phyloP scores from a whole-genome alignment of 148 eudicot species.

The Hydrangea macrophylla region DNA sequence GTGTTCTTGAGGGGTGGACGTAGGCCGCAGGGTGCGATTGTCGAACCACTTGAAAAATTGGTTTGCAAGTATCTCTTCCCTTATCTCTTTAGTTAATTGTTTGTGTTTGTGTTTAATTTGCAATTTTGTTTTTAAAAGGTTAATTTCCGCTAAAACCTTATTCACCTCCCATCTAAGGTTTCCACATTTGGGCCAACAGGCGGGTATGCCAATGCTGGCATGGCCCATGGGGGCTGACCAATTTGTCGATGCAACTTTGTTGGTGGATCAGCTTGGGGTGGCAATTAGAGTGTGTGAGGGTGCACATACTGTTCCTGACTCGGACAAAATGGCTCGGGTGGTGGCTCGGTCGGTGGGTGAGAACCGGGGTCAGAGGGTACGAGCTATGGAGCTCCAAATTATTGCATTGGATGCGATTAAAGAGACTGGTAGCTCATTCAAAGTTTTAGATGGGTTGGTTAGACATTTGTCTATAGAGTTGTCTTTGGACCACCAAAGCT shows the following conservation, averaged over 20 bases:
- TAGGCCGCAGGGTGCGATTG: too few relatives aligned
- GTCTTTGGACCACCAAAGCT: too few relatives aligned
- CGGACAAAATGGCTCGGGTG: conserved; percentile 27
- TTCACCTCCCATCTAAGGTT: too few relatives aligned
- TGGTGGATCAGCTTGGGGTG: conserved; percentile 34
- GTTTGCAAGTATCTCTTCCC: too few relatives aligned
- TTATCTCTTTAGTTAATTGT: too few relatives aligned
- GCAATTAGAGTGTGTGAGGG: conserved; percentile 38
- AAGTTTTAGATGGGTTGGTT: conserved; percentile 22
- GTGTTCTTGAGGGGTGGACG: too few relatives aligned
- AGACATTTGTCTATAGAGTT: neutral
- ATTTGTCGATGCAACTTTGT: conserved; percentile 24
- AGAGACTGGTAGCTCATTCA: conserved; percentile 29
- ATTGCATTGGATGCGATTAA: conserved; percentile 19
- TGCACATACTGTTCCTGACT: conserved; percentile 20
- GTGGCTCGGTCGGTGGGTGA: conserved; percentile 3
- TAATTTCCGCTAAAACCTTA: too few relatives aligned
- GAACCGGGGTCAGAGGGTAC: conserved; percentile 5
- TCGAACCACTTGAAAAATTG: too few relatives aligned
- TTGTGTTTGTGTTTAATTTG: too few relatives aligned
- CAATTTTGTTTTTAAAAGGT: too few relatives aligned
- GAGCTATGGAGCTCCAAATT: conserved; percentile 18
- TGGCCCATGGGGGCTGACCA: conserved; percentile 59
- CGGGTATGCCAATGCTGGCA: conserved; percentile 37
- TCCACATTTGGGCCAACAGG: too few relatives aligned